These are phyloP conservation scores for Hypsizygus ulmarius DNA, from an alignment of 1,284 basidiomycete species.

Conservation along the genomic window DNA sequence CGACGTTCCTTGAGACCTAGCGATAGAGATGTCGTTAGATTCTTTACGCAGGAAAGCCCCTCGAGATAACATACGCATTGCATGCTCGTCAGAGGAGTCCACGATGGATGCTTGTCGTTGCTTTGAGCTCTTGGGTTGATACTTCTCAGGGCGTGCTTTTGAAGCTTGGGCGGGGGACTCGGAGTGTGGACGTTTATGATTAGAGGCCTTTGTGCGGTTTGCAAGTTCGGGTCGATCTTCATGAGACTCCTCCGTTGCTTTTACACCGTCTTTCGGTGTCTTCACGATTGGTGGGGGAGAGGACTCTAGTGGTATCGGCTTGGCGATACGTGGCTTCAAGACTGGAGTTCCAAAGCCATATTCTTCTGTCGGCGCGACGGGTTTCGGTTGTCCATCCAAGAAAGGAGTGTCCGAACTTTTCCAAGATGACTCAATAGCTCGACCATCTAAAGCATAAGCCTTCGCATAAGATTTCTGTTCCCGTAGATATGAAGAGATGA, in stretches of 20 bases:
- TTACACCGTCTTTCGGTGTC: background rate
- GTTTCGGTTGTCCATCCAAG: slow-evolving; percentile 7
- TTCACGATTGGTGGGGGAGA: background rate
- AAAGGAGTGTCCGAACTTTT: slow-evolving; percentile 6
- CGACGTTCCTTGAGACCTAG: slow-evolving; percentile 55
- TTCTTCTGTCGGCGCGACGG: slow-evolving; percentile 13
- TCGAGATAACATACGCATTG: slow-evolving; percentile 11
- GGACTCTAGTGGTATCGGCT: background rate
- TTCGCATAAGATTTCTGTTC: slow-evolving; percentile 46
- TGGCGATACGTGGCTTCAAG: slow-evolving; percentile 45
- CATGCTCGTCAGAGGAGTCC: slow-evolving; percentile 9
- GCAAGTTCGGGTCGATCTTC: too few relatives aligned
- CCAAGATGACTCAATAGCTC: slow-evolving; percentile 31
- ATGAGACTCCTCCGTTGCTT: background rate
- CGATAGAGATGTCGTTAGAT: background rate
- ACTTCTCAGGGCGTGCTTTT: background rate
- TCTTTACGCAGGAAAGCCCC: background rate
- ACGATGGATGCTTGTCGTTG: background rate
- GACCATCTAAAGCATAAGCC: slow-evolving; percentile 44
- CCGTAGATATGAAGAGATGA: slow-evolving; percentile 47
- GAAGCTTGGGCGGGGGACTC: background rate
- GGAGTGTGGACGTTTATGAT: too few relatives aligned
- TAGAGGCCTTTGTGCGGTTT: too few relatives aligned
- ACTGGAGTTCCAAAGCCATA: slow-evolving; percentile 57
- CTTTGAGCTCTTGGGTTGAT: background rate